Percentiles rank a stretch among this genome's conserved stretches.
Evolutionary conservation across 106 monocot genomes (phyloP).

Genomic region (Dactylorhiza incarnata): DNA sequence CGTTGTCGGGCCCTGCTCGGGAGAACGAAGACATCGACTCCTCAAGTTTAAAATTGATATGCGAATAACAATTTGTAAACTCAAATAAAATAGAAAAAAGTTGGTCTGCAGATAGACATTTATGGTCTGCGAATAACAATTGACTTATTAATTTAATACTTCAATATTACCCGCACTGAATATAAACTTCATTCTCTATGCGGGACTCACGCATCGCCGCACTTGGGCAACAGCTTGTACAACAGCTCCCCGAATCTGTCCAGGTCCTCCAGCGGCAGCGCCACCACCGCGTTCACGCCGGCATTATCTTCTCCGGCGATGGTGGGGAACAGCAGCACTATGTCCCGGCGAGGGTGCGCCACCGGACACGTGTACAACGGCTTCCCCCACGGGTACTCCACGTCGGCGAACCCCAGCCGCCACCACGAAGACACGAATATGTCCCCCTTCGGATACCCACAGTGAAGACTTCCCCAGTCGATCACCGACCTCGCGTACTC

Average conservation of each 20-base stretch:
- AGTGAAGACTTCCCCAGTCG: conserved; percentile 37
- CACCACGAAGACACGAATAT: conserved; percentile 54
- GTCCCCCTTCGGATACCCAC: conserved; percentile 32
- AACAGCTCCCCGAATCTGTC: conserved; percentile 27
- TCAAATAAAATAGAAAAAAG: too few relatives aligned
- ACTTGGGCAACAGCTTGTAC: conserved; percentile 12
- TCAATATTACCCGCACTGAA: too few relatives aligned
- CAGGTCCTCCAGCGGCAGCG: conserved; percentile 22
- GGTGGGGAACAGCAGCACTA: conserved; percentile 25
- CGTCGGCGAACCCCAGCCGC: conserved; percentile 36
- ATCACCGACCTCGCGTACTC: conserved; percentile 38
- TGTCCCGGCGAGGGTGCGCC: conserved; percentile 19
- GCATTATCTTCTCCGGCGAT: conserved; percentile 6
- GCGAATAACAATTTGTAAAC: too few relatives aligned
- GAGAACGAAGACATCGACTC: too few relatives aligned
- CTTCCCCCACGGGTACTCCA: conserved; percentile 47
- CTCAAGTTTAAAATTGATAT: too few relatives aligned
- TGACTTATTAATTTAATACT: too few relatives aligned
- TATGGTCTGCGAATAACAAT: too few relatives aligned
- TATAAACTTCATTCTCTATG: too few relatives aligned
- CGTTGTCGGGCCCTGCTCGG: too few relatives aligned
- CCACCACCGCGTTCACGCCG: conserved; percentile 35
- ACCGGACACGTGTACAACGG: conserved; percentile 33
- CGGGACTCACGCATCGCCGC: too few relatives aligned
- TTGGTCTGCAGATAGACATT: too few relatives aligned